A percentile compares a stretch with the other conserved stretches of the same genome.
Conservation (phyloP, 2,329 filamentous ascomycete genomes). For the Keithomyces neogunnii region DNA sequence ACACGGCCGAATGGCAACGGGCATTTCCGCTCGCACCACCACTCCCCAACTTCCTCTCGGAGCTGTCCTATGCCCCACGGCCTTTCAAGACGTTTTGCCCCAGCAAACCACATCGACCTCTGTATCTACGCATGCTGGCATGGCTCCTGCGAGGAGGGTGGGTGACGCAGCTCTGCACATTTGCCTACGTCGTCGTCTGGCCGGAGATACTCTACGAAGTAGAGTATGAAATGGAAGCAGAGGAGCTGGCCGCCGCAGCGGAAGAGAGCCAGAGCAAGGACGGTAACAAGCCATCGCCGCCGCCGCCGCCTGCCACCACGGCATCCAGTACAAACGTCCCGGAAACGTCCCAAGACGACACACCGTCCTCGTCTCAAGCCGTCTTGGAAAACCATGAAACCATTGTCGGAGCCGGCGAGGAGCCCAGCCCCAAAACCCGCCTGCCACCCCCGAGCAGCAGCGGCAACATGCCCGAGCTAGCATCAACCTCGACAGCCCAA, state of each 20-base stretch:
- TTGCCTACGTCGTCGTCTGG: slow-evolving; percentile 79
- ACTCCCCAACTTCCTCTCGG: slow-evolving; percentile 78
- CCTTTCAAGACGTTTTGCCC: slow-evolving; percentile 80
- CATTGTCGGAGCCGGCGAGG: slow-evolving; percentile 1
- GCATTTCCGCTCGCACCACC: slow-evolving; percentile 77
- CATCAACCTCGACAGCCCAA: slow-evolving; percentile 24
- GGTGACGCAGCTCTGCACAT: slow-evolving; percentile 89
- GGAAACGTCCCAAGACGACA: neutral
- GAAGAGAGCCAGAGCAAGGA: slow-evolving; percentile 11
- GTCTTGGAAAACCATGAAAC: slow-evolving; percentile 7
- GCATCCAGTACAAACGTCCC: neutral
- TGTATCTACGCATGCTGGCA: slow-evolving; percentile 83
- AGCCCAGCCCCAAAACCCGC: slow-evolving; percentile 2
- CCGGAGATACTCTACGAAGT: slow-evolving; percentile 78
- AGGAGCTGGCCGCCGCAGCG: slow-evolving; percentile 44
- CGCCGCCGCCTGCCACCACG: neutral
- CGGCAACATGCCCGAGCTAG: slow-evolving; percentile 9
- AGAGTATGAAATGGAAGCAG: slow-evolving; percentile 59
- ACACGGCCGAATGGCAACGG: slow-evolving; percentile 63
- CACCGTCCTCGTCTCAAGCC: too few relatives aligned
- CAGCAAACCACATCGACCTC: slow-evolving; percentile 75
- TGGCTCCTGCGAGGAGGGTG: slow-evolving; percentile 90
- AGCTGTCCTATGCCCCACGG: slow-evolving; percentile 70
- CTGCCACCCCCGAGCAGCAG: neutral
- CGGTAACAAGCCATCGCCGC: neutral